phyloP scores from a whole-genome alignment of 1,284 basidiomycete genomes.

The Ceratobasidium theobromae region DNA sequence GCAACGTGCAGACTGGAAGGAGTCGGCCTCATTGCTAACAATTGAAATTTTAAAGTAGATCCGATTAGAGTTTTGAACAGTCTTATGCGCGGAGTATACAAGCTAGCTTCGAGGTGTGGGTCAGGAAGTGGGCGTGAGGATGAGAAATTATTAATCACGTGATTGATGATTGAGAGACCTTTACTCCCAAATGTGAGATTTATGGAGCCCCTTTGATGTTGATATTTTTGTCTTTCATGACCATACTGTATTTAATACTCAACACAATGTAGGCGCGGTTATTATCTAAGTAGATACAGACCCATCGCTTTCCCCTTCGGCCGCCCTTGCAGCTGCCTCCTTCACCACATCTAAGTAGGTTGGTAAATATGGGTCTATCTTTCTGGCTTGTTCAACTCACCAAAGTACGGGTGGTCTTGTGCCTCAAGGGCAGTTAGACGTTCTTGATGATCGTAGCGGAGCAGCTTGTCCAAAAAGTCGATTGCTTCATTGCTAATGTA shows the following conservation, averaged over 20 bases:
- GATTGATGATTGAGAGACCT: neutral
- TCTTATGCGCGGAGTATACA: no score
- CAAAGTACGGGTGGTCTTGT: conserved; percentile 87
- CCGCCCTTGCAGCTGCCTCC: conserved; percentile 35
- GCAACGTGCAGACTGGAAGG: conserved; percentile 14
- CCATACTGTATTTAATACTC: neutral
- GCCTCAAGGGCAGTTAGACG: conserved; percentile 91
- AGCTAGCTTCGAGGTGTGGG: no score
- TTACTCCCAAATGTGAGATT: neutral
- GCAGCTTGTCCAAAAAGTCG: conserved; percentile 93
- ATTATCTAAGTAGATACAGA: conserved; percentile 22
- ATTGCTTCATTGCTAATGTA: conserved; percentile 99
- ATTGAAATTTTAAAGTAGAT: neutral
- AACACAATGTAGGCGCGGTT: neutral
- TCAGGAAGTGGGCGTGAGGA: neutral
- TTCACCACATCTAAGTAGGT: conserved; percentile 39
- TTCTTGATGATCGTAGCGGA: conserved; percentile 97
- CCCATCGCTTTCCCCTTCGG: conserved; percentile 20
- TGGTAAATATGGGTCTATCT: neutral
- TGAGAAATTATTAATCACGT: conserved; percentile 21
- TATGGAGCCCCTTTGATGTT: neutral
- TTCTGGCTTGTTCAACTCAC: conserved; percentile 46
- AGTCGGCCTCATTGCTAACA: neutral
- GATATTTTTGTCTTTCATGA: neutral
- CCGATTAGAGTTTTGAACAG: no score